Base-by-base conservation (phyloP, 2,329 filamentous ascomycete species). In the Cytospora mali region DNA sequence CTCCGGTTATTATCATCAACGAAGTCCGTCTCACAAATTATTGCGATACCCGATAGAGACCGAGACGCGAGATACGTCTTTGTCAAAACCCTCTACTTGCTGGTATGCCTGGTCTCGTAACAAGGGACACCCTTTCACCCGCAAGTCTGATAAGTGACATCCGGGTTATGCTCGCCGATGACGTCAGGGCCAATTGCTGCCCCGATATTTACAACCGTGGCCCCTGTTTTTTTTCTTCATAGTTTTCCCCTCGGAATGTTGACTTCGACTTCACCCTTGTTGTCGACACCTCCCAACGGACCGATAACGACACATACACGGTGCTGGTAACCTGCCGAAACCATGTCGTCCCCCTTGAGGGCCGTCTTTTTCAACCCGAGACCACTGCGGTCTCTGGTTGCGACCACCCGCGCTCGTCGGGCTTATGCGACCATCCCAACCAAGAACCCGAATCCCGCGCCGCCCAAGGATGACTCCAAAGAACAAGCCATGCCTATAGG, bases 401-500 rank as follows among this genome's bases (percentile, higher is more conserved):
- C 58, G 54, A 49, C 62, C 25, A 31, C 29, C 4, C 62, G 51
- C 29, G 27, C 67, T 67, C 71, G 70, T 67, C 62, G 65, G 28
- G 25, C 57, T 29, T 73, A 73, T 66, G 69, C 73, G 56, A 73
- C 71, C 31, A 68, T 69, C 53, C 64, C 69, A 16, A 71, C 62
- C 55, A 69, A 73, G 65, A 69, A 68, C 62, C 67, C 69, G n/a
- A 68, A 67, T 28, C 69, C 69, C 2, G 66, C 69, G 35, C 65
- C 62, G 14, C 70, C 72, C 29, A 67, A 71, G 35, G 70, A 70
- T 62, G 66, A 66, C 39, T 67, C 64, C 29, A 69, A 71, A 39
- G 70, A 78, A 61, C 80, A 82, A 67, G 77, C 75, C n/a, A 74
- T 75, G 18, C 84, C 85, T 0, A 75, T 87, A 0, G 85, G 85